Percentiles rank a stretch among this genome's conserved stretches.
Evolutionary conservation across 1,139 yeast species (phyloP).

Genomic region (Geotrichum histeridarum): DNA sequence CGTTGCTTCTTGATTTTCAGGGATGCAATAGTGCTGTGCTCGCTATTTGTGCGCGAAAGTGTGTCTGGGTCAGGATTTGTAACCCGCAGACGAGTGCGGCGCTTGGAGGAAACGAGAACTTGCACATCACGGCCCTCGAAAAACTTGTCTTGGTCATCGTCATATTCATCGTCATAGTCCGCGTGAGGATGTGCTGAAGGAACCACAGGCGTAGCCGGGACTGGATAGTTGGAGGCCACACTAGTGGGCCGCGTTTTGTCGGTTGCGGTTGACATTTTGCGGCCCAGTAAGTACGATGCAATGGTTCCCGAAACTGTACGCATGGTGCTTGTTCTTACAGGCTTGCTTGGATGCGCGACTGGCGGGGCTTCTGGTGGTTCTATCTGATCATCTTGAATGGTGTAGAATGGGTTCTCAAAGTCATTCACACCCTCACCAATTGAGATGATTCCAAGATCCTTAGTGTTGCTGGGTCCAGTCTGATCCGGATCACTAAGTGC

Average conservation of each 20-base stretch:
- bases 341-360: not conserved
- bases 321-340: conserved; percentile 12
- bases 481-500: not conserved
- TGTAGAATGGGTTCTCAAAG: conserved; percentile 17
- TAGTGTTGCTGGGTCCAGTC: not conserved
- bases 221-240: not conserved
- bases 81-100: conserved; percentile 57
- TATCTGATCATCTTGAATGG: not conserved
- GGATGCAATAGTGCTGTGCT: conserved; percentile 16
- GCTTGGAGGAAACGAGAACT: conserved; percentile 65
- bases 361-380: not conserved
- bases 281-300: conserved; percentile 11
- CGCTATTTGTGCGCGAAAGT: conserved; percentile 18
- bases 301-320: conserved; percentile 12
- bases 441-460: conserved; percentile 14
- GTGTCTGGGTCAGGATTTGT: conserved; percentile 50
- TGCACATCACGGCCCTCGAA: conserved; percentile 61
- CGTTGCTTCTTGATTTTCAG: conserved; percentile 14
- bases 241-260: not conserved
- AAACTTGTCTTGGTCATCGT: conserved; percentile 38
- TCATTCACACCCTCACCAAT: conserved; percentile 15
- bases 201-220: not conserved
- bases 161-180: conserved; percentile 24
- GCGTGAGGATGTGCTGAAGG: not conserved
- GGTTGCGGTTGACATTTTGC: conserved; percentile 2